Conservation (phyloP, 352 stramenopile species). For the Phytophthora rubi region DNA sequence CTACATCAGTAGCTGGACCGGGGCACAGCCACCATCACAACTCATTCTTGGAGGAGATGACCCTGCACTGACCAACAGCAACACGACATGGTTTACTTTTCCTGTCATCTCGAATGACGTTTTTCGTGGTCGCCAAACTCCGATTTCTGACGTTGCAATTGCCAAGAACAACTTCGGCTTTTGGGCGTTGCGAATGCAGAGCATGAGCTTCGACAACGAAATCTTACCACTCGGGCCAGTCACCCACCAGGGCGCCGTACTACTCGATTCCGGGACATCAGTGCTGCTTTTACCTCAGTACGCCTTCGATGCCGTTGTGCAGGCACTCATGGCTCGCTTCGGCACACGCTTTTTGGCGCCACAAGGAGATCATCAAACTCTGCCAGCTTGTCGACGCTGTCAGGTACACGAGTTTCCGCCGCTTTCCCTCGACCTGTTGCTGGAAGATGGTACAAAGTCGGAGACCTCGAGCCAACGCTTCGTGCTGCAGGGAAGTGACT, state of each 20-base stretch:
- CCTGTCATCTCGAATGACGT: slow-evolving; percentile 12
- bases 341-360: slow-evolving; percentile 11
- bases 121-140: not conserved
- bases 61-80: slow-evolving; percentile 5
- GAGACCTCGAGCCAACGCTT: slow-evolving; percentile 13
- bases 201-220: slow-evolving; percentile 13
- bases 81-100: slow-evolving; percentile 23
- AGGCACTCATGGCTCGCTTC: slow-evolving; percentile 13
- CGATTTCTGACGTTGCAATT: not conserved
- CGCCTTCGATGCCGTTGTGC: slow-evolving; percentile 16
- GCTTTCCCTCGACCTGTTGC: slow-evolving; percentile 21
- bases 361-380: not conserved
- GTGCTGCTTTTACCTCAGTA: slow-evolving; percentile 22
- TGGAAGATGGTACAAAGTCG: not conserved
- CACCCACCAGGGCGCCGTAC: slow-evolving; percentile 1
- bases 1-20: slow-evolving; percentile 19
- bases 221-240: slow-evolving; percentile 1
- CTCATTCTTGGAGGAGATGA: slow-evolving; percentile 23
- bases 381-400: slow-evolving; percentile 21
- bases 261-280: slow-evolving; percentile 33
- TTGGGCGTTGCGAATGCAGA: slow-evolving; percentile 24
- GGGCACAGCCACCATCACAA: slow-evolving; percentile 19
- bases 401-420: slow-evolving; percentile 31
- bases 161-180: slow-evolving; percentile 16
- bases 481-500: slow-evolving; percentile 30